Evolutionary conservation across 78 protist species (phyloP).

Genomic region (Dictyostelium brefeldianum): DNA sequence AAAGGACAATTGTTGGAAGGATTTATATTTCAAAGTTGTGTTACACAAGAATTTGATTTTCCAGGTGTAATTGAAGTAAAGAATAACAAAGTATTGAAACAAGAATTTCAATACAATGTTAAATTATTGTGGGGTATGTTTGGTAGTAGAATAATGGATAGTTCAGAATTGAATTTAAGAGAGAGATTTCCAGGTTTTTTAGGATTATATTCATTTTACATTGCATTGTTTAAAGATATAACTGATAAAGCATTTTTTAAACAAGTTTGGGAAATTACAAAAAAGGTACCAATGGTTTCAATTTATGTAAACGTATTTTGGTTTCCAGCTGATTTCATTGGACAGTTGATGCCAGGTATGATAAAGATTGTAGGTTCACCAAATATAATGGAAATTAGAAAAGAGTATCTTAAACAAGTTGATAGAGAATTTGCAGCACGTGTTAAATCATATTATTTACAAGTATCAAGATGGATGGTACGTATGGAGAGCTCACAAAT

Average conservation of each 20-base stretch:
- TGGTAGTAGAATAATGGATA: slow-evolving; percentile 24
- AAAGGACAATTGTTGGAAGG: slow-evolving; percentile 77
- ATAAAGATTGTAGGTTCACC: slow-evolving; percentile 26
- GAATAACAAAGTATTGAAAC: slow-evolving; percentile 60
- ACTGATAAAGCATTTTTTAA: slow-evolving; percentile 79
- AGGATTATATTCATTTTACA: slow-evolving; percentile 72
- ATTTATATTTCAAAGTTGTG: slow-evolving; percentile 58
- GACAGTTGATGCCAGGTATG: slow-evolving; percentile 42
- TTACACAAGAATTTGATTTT: slow-evolving; percentile 70
- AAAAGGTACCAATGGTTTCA: slow-evolving; percentile 75
- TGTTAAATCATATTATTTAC: slow-evolving; percentile 66
- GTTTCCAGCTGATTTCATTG: slow-evolving; percentile 79
- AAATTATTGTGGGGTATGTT: slow-evolving; percentile 36
- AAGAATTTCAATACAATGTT: slow-evolving; percentile 55
- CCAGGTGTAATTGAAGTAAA: slow-evolving; percentile 75
- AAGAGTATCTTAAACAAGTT: slow-evolving; percentile 40
- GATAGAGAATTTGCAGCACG: slow-evolving; percentile 56
- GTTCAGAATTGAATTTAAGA: slow-evolving; percentile 62
- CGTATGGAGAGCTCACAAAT: slow-evolving; percentile 61
- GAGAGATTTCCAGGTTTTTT: slow-evolving; percentile 70
- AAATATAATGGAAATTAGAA: slow-evolving; percentile 19
- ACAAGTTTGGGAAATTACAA: slow-evolving; percentile 57
- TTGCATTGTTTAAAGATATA: slow-evolving; percentile 68
- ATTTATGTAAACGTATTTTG: slow-evolving; percentile 70
- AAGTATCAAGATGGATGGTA: slow-evolving; percentile 85